Evolutionary conservation across 2,329 filamentous ascomycete species (phyloP), one percentile per base, ranked within the genome.

Genomic region (Triangularia verruculosa): DNA sequence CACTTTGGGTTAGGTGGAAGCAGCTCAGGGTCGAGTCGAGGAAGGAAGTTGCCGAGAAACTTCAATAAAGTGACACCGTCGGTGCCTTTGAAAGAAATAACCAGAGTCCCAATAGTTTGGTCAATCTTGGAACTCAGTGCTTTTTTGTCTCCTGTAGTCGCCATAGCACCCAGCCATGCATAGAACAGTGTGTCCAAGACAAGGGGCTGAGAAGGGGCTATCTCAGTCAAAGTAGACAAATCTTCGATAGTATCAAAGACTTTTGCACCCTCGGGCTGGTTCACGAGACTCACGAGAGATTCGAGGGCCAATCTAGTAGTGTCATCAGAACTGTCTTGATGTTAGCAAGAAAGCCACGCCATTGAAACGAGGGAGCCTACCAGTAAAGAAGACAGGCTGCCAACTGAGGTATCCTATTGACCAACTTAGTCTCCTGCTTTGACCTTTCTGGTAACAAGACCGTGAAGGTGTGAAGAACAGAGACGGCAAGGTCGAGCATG

Each of bases 401-500:
- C 1, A 90, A 74, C 27, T 79, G 75, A 1, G 81, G 82, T 70
- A 86, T 83, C 59, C 87, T 79, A 25, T 74, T 78, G 3, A 83
- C 75, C 28, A 89, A 78, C 68, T 79, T 83, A 13, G 74, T 67
- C 17, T 83, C 75, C 17, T 76, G 74, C 51, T 75, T 77, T 4
- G 77, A 77, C 2, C 78, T 74, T 3, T 80, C 78, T 0, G 87
- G 82, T 3, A 90, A 75, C 11, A 90, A 74, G 7, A 81, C 75
- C 0, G 82, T 75, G 71, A 91, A 90, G 0, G 83, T 86, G 70
- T 89, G 84, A 5, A 90, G 72, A 12, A 91, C 82, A 28, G 84
- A 83, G 3, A 89, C 83, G 3, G 83, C 86, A 13, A 90, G 76
- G 68, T 86, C 83, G 9, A 89, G 77, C 86, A 90, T 89, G 65